These are phyloP conservation scores for Inga laurina DNA, from an alignment of 306 rosid species.

Conservation along the genomic window DNA sequence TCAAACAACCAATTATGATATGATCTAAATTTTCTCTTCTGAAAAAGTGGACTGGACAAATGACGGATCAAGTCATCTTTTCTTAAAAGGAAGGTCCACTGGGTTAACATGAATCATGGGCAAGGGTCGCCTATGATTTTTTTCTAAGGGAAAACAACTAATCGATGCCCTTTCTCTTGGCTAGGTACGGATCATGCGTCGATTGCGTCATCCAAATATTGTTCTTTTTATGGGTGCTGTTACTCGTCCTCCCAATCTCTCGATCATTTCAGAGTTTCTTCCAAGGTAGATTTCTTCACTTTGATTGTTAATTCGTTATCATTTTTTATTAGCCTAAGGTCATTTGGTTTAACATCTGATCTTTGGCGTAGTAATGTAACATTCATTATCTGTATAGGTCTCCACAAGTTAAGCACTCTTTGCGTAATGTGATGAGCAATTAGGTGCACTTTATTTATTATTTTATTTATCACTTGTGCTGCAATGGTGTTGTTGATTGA, in stretches of 20 bases:
- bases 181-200: constrained; percentile 97
- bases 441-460: not conserved
- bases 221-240: constrained; percentile 99
- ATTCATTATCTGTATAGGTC: constrained; percentile 9
- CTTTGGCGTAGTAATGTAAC: not conserved
- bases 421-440: constrained; percentile 1
- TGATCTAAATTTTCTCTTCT: constrained; percentile 1
- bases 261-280: constrained; percentile 94
- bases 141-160: constrained; percentile 16
- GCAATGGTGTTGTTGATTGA: constrained; percentile 16
- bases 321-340: not conserved
- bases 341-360: not conserved
- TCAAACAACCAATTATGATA: not conserved
- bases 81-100: not conserved
- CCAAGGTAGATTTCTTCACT: constrained; percentile 68
- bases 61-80: not conserved
- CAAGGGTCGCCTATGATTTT: constrained; percentile 19
- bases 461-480: not conserved
- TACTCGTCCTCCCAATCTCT: constrained; percentile 95
- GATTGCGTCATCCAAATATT: constrained; percentile 95
- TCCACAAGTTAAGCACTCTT: constrained; percentile 22
- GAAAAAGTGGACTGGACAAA: not conserved
- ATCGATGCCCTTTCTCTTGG: constrained; percentile 30
- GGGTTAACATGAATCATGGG: constrained; percentile 5
- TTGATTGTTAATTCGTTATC: not conserved